Percentiles rank a stretch among this genome's conserved stretches.
Conservation (phyloP, 371 early-diverging fungal species). For the Mucor piriformis region DNA sequence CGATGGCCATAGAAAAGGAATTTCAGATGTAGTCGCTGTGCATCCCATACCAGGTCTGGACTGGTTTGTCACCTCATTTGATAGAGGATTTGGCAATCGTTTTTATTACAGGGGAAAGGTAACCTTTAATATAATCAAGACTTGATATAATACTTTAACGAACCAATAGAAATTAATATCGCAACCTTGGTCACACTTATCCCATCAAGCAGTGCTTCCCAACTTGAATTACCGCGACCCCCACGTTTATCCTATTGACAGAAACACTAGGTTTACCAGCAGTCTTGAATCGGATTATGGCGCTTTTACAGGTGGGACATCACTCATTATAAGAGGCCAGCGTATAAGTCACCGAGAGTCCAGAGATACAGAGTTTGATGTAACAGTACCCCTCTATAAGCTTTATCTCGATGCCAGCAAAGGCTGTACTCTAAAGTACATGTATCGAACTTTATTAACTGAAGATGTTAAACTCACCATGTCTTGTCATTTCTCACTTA, state of each 20-base stretch:
- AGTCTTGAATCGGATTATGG: conserved; percentile 6
- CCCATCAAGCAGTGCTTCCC: conserved; percentile 59
- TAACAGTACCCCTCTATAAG: conserved; percentile 21
- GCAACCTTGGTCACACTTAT: conserved; percentile 57
- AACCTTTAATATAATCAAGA: background rate
- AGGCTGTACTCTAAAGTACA: conserved; percentile 14
- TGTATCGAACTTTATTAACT: background rate
- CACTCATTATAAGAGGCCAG: conserved; percentile 6
- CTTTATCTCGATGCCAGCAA: conserved; percentile 11
- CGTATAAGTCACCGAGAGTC: conserved; percentile 14
- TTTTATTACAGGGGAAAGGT: conserved; percentile 54
- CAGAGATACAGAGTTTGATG: conserved; percentile 10
- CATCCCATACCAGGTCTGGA: conserved; percentile 36
- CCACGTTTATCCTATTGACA: background rate
- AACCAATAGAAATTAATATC: conserved; percentile 35
- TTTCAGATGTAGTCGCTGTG: conserved; percentile 4
- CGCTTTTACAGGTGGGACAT: conserved; percentile 24
- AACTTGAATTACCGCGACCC: conserved; percentile 29
- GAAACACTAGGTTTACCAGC: conserved; percentile 4
- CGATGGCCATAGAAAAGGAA: conserved; percentile 22
- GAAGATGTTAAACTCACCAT: conserved; percentile 13
- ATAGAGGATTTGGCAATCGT: conserved; percentile 54
- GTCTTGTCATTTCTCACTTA: conserved; percentile 10
- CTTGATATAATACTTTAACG: background rate
- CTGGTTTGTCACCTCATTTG: conserved; percentile 58